Percentiles rank a stretch among this genome's conserved stretches.
These are phyloP conservation scores for Cenococcum geophilum DNA, from an alignment of 495 filamentous ascomycete species.

Conservation along the genomic window DNA sequence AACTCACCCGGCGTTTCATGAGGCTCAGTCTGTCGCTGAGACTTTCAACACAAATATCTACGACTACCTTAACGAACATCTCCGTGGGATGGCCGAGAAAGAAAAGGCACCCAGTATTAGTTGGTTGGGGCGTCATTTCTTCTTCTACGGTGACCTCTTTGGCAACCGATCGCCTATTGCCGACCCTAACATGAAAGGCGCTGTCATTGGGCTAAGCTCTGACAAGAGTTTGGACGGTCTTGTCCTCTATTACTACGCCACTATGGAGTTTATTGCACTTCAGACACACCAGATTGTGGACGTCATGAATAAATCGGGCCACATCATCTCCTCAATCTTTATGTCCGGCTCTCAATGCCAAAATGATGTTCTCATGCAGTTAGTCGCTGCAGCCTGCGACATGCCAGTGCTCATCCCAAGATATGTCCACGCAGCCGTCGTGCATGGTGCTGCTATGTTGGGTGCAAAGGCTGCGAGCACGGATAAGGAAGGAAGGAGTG, in stretches of 20 bases:
- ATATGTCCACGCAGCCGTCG: constrained; percentile 93
- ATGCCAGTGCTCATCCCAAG: constrained; percentile 88
- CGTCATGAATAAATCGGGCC: constrained; percentile 80
- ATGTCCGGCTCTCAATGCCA: constrained; percentile 98
- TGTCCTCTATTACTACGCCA: constrained; percentile 84
- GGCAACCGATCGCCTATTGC: constrained; percentile 93
- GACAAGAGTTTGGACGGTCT: constrained; percentile 81
- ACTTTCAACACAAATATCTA: constrained; percentile 79
- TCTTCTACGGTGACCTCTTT: constrained; percentile 98
- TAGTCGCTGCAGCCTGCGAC: constrained; percentile 82
- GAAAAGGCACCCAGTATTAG: constrained; percentile 65
- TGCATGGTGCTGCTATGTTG: constrained; percentile 93
- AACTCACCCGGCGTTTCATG: constrained; percentile 80
- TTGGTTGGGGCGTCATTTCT: constrained; percentile 86
- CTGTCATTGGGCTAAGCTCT: constrained; percentile 74
- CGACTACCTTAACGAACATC: constrained; percentile 86
- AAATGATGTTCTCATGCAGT: constrained; percentile 81
- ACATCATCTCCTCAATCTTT: constrained; percentile 84
- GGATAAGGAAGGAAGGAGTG: constrained; percentile 62
- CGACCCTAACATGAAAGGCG: constrained; percentile 83
- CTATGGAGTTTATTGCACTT: constrained; percentile 94
- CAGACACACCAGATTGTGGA: constrained; percentile 95
- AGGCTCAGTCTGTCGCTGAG: constrained; percentile 68
- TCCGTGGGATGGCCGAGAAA: constrained; percentile 64
- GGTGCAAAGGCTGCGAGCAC: constrained; percentile 83